Percentiles rank a stretch among this genome's conserved stretches.
Conservation (phyloP, 176 grass and related monocot genomes). For the Juncus effusus region DNA sequence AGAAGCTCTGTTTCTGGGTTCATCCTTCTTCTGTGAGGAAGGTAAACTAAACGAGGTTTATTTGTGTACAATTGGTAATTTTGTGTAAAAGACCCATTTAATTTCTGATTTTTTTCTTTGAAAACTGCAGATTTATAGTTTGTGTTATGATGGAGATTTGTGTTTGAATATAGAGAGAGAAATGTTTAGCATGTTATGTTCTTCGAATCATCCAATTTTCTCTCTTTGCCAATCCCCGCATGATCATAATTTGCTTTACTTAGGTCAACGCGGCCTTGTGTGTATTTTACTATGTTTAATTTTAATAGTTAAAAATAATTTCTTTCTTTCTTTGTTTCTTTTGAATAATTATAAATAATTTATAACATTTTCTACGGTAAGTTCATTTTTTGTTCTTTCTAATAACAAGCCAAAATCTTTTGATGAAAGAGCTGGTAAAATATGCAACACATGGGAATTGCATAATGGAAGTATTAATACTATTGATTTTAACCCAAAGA, state of each 20-base stretch:
- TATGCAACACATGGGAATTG: slow-evolving; percentile 42
- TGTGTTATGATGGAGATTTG: slow-evolving; percentile 60
- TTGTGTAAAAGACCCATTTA: neutral
- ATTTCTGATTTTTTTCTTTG: neutral
- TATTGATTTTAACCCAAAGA: slow-evolving; percentile 63
- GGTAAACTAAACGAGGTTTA: slow-evolving; percentile 22
- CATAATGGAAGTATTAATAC: slow-evolving; percentile 58
- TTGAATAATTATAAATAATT: too few species aligned
- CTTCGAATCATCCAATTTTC: slow-evolving; percentile 44
- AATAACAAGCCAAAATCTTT: slow-evolving; percentile 58
- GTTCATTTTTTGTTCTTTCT: too few species aligned
- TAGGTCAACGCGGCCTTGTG: slow-evolving; percentile 33
- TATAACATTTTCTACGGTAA: too few species aligned
- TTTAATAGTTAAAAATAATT: too few species aligned
- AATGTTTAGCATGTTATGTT: slow-evolving; percentile 49
- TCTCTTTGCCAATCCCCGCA: slow-evolving; percentile 49
- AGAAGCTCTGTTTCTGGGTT: slow-evolving; percentile 26
- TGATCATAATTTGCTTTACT: slow-evolving; percentile 43
- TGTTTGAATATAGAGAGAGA: slow-evolving; percentile 63
- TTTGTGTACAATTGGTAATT: neutral
- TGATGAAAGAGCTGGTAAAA: slow-evolving; percentile 55
- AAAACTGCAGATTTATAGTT: slow-evolving; percentile 61
- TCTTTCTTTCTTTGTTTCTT: too few species aligned
- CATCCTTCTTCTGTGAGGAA: slow-evolving; percentile 42
- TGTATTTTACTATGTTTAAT: too few species aligned